Evolutionary conservation across 768 basidiomycete species (phyloP).

Genomic region (Boletales sp.): DNA sequence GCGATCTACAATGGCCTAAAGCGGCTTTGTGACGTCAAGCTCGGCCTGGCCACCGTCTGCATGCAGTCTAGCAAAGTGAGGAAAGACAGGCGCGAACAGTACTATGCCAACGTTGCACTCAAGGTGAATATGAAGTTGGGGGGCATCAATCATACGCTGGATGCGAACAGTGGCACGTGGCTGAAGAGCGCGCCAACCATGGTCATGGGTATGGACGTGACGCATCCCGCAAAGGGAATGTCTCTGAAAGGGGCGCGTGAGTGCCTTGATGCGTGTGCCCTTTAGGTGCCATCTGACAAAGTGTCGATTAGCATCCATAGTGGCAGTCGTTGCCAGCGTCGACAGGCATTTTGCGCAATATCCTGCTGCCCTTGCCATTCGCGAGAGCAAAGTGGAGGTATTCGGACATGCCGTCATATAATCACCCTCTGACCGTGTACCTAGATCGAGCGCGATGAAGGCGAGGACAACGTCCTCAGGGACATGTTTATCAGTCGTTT

Average conservation of each 20-base stretch:
- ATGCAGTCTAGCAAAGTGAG: conserved; percentile 66
- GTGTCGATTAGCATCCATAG: conserved; percentile 38
- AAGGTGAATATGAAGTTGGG: conserved; percentile 58
- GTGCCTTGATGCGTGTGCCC: background rate
- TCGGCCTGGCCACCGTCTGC: conserved; percentile 62
- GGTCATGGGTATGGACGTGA: conserved; percentile 62
- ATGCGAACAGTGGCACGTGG: conserved; percentile 36
- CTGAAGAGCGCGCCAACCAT: conserved; percentile 44
- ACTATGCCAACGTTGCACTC: conserved; percentile 52
- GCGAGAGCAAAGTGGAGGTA: conserved; percentile 65
- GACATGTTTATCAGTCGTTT: conserved; percentile 49
- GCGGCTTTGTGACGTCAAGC: conserved; percentile 43
- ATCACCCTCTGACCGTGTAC: background rate
- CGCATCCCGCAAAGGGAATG: conserved; percentile 63
- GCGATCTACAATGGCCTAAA: conserved; percentile 50
- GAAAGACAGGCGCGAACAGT: conserved; percentile 45
- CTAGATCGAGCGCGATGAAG: conserved; percentile 11
- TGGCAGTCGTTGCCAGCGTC: conserved; percentile 51
- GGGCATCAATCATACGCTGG: conserved; percentile 48
- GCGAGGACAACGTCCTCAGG: conserved; percentile 38
- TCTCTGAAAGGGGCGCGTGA: conserved; percentile 47
- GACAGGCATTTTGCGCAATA: conserved; percentile 46
- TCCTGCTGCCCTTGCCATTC: conserved; percentile 45
- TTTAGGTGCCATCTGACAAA: background rate
- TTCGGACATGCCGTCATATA: background rate